Conservation (phyloP, 2,329 filamentous ascomycete genomes). For the Whalleya microplaca region DNA sequence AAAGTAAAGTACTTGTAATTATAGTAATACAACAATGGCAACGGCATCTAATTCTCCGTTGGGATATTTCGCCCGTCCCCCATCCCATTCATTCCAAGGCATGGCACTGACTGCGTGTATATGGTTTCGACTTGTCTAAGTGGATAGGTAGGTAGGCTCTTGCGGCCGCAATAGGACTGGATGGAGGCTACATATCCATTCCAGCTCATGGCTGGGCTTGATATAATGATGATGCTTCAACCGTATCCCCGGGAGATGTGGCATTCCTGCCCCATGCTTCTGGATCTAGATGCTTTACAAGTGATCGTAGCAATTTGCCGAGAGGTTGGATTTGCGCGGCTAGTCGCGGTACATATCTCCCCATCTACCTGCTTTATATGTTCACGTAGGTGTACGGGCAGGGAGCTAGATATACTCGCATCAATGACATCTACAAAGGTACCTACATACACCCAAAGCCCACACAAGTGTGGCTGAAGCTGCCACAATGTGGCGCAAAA, state of each 20-base stretch:
- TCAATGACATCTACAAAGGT: too few relatives aligned
- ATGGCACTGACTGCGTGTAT: slow-evolving; percentile 1
- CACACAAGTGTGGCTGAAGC: slow-evolving; percentile 28
- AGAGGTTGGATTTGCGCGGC: not conserved
- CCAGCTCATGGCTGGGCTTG: not conserved
- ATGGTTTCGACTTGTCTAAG: not conserved
- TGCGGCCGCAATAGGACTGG: not conserved
- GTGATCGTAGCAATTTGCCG: not conserved
- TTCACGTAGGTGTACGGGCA: not conserved
- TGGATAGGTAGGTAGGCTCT: not conserved
- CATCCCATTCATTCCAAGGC: slow-evolving; percentile 6
- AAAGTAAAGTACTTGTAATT: slow-evolving; percentile 17
- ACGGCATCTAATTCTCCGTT: slow-evolving; percentile 12
- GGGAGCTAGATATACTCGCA: too few relatives aligned
- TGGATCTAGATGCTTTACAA: not conserved
- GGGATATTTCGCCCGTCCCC: not conserved
- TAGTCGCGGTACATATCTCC: not conserved
- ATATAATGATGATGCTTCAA: too few relatives aligned
- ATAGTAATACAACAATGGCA: slow-evolving; percentile 17
- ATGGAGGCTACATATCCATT: not conserved
- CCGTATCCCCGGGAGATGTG: not conserved
- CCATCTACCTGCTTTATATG: not conserved
- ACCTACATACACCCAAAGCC: too few relatives aligned
- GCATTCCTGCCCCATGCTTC: not conserved
- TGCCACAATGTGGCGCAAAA: slow-evolving; percentile 22